Percentiles rank a stretch among this genome's conserved stretches.
These are phyloP conservation scores for Saccharum officinarum DNA, from an alignment of 176 grass and related monocot species.

Conservation along the genomic window DNA sequence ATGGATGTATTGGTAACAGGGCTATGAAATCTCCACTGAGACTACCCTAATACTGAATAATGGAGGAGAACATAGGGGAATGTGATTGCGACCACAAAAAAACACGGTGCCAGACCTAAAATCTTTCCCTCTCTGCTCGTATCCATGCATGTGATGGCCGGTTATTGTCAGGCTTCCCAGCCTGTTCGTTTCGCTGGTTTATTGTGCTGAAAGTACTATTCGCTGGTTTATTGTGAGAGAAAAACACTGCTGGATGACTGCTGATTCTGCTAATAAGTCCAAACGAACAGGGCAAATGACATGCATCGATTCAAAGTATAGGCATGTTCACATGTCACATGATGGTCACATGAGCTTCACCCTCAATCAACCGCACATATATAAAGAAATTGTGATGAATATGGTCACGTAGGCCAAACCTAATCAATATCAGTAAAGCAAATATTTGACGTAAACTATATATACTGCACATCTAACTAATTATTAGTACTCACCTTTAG, in stretches of 20 bases:
- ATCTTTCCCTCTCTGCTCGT: not conserved
- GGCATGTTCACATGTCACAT: not conserved
- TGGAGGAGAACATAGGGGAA: not conserved
- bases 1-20: too few relatives aligned
- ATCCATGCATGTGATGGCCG: slow-evolving; percentile 18
- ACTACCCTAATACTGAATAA: not conserved
- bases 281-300: too few relatives aligned
- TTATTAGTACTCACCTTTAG: too few relatives aligned
- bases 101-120: not conserved
- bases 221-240: too few relatives aligned
- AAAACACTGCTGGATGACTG: too few relatives aligned
- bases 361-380: not conserved
- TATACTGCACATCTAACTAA: too few relatives aligned
- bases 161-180: not conserved
- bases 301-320: not conserved
- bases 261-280: too few relatives aligned
- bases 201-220: too few relatives aligned
- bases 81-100: not conserved
- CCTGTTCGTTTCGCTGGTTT: too few relatives aligned
- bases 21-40: too few relatives aligned
- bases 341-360: not conserved
- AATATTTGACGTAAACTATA: too few relatives aligned
- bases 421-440: too few relatives aligned
- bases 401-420: not conserved
- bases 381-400: not conserved